These are phyloP conservation scores for Aspergillus kassunensis DNA, from an alignment of 495 filamentous ascomycete species.

Conservation along the genomic window DNA sequence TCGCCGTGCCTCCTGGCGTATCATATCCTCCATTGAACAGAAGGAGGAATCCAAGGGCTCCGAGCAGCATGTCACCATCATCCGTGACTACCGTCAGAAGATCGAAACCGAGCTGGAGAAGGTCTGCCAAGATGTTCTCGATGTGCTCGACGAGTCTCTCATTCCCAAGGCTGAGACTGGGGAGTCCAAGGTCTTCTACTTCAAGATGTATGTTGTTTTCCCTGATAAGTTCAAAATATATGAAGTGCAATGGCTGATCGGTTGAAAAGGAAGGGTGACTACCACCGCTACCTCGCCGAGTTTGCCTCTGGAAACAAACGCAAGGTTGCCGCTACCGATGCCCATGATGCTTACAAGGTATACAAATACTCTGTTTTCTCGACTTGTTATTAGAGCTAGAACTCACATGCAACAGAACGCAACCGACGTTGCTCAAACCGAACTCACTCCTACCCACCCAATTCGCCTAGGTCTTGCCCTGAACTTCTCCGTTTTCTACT, in stretches of 20 bases:
- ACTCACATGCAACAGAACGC: constrained; percentile 62
- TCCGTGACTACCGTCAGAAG: constrained; percentile 98
- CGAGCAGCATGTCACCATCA: constrained; percentile 92
- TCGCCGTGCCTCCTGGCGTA: constrained; percentile 98
- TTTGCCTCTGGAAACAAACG: constrained; percentile 99
- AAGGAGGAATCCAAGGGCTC: constrained; percentile 99
- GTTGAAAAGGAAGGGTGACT: constrained; percentile 90
- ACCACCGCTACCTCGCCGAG: constrained; percentile 98
- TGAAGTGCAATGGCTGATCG: constrained; percentile 8
- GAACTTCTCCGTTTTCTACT: constrained; percentile 99
- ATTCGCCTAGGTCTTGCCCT: constrained; percentile 97
- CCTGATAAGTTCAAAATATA: neutral
- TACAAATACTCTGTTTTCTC: constrained; percentile 1
- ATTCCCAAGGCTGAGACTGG: constrained; percentile 97
- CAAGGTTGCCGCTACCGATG: constrained; percentile 92
- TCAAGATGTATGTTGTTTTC: constrained; percentile 84
- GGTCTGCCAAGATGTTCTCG: constrained; percentile 97
- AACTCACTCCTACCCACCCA: constrained; percentile 96
- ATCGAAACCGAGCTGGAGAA: constrained; percentile 97
- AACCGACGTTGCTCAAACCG: constrained; percentile 96
- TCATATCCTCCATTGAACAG: constrained; percentile 99
- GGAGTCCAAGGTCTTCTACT: constrained; percentile 99
- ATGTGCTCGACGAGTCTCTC: constrained; percentile 90
- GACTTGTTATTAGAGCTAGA: neutral
- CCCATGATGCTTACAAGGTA: constrained; percentile 99